A percentile compares a stretch with the other conserved stretches of the same genome.
These are phyloP conservation scores for Fusarium buharicum DNA, from an alignment of 2,329 filamentous ascomycete species.

Conservation along the genomic window DNA sequence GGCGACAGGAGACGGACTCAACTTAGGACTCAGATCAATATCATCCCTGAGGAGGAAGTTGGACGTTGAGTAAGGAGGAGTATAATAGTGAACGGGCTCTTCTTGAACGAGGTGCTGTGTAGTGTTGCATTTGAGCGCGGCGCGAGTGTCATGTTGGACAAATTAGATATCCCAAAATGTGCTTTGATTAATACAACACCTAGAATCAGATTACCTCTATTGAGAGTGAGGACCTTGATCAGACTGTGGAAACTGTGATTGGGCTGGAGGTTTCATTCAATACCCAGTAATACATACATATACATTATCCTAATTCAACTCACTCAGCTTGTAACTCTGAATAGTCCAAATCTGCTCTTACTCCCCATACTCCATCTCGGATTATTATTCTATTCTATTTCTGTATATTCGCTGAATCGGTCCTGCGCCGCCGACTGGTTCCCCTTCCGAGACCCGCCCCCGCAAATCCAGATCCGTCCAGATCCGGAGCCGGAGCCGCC, in stretches of 20 bases:
- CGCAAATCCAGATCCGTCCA: constrained; percentile 32
- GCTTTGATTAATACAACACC: constrained; percentile 6
- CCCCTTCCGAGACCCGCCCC: constrained; percentile 32
- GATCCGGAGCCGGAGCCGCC: constrained; percentile 36
- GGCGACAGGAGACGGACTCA: constrained; percentile 51
- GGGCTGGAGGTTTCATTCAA: no score
- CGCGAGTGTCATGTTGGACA: constrained; percentile 21
- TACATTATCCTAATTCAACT: no score
- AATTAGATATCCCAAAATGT: constrained; percentile 22
- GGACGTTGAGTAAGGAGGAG: constrained; percentile 9
- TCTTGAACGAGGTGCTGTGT: constrained; percentile 5
- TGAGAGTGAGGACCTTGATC: neutral
- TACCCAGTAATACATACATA: no score
- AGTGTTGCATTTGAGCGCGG: constrained; percentile 35
- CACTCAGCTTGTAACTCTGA: no score
- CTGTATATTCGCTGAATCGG: constrained; percentile 7
- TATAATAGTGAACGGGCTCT: neutral
- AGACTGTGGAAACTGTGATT: neutral
- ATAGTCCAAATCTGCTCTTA: no score
- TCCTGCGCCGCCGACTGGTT: constrained; percentile 6
- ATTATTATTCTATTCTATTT: neutral
- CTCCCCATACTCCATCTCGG: neutral
- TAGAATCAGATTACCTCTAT: neutral
- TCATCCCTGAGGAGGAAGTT: constrained; percentile 46
- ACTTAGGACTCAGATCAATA: constrained; percentile 52